Conservation (phyloP, 2,329 filamentous ascomycete genomes). For the Trichoderma gracile region DNA sequence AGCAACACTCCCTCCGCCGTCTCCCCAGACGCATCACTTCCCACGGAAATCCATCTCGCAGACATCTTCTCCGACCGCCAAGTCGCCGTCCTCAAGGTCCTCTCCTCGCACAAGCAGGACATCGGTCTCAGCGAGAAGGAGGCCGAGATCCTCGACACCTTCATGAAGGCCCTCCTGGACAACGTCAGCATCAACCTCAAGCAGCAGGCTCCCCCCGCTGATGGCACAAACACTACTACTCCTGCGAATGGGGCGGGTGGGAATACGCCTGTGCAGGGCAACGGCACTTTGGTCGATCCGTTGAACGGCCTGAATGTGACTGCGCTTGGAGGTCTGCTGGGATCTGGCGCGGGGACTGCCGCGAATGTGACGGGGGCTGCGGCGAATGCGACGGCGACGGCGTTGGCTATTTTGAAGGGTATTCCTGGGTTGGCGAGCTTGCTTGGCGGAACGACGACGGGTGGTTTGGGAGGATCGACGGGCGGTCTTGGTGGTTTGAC, state of each 20-base stretch:
- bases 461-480: not conserved
- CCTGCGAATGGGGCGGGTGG: not conserved
- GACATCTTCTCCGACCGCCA: slow-evolving; percentile 14
- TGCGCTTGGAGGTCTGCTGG: not conserved
- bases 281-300: not conserved
- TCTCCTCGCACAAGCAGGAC: slow-evolving; percentile 12
- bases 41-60: not conserved
- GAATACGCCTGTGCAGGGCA: not conserved
- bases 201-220: not conserved
- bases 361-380: too few relatives aligned
- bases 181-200: not conserved
- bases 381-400: not conserved
- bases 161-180: slow-evolving; percentile 1
- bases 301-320: not conserved
- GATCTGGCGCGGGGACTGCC: not conserved
- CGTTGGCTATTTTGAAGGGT: not conserved
- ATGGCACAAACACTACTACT: not conserved
- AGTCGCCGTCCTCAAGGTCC: slow-evolving; percentile 12
- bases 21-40: not conserved
- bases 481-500: not conserved
- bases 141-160: slow-evolving; percentile 3
- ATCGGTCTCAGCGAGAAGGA: slow-evolving; percentile 4
- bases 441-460: not conserved
- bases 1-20: not conserved
- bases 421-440: not conserved